These are phyloP conservation scores for Fusarium sp. DNA, from an alignment of 2,329 filamentous ascomycete species.

Conservation along the genomic window DNA sequence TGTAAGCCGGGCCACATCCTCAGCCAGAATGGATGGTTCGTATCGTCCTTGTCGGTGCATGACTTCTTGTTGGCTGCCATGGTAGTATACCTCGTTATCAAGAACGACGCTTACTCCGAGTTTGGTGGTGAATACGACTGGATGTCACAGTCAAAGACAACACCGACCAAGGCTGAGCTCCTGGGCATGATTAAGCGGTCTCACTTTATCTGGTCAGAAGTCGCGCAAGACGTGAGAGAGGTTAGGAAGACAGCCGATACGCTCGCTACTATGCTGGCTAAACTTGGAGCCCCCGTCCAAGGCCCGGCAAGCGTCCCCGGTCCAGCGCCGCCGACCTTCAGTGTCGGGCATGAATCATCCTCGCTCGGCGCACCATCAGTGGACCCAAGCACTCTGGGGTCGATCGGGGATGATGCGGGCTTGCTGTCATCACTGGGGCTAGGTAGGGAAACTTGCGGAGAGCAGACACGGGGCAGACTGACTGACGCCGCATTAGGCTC, in stretches of 20 bases:
- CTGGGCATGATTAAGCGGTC: slow-evolving; percentile 55
- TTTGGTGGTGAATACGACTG: slow-evolving; percentile 47
- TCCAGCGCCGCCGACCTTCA: slow-evolving; percentile 1
- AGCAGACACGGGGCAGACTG: slow-evolving; percentile 9
- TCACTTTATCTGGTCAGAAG: slow-evolving; percentile 55
- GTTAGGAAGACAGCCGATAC: slow-evolving; percentile 59
- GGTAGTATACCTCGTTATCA: slow-evolving; percentile 65
- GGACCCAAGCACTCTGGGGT: slow-evolving; percentile 34
- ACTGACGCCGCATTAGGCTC: slow-evolving; percentile 31
- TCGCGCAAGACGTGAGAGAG: slow-evolving; percentile 51
- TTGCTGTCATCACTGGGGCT: slow-evolving; percentile 36
- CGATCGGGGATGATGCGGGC: slow-evolving; percentile 30
- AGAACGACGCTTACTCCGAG: slow-evolving; percentile 55
- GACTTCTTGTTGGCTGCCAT: slow-evolving; percentile 72
- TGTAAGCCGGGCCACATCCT: slow-evolving; percentile 65
- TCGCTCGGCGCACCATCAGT: slow-evolving; percentile 32
- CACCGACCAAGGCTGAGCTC: slow-evolving; percentile 53
- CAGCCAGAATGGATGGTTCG: slow-evolving; percentile 64
- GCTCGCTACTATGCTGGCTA: slow-evolving; percentile 57
- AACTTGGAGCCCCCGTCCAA: slow-evolving; percentile 49
- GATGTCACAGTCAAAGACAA: slow-evolving; percentile 46
- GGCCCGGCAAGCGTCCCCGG: slow-evolving; percentile 7
- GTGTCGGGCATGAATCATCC: slow-evolving; percentile 18
- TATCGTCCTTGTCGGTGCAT: slow-evolving; percentile 66
- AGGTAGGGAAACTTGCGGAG: slow-evolving; percentile 24